Evolutionary conservation across 441 rosid species (phyloP).

Genomic region (Dalechampia spathulata): DNA sequence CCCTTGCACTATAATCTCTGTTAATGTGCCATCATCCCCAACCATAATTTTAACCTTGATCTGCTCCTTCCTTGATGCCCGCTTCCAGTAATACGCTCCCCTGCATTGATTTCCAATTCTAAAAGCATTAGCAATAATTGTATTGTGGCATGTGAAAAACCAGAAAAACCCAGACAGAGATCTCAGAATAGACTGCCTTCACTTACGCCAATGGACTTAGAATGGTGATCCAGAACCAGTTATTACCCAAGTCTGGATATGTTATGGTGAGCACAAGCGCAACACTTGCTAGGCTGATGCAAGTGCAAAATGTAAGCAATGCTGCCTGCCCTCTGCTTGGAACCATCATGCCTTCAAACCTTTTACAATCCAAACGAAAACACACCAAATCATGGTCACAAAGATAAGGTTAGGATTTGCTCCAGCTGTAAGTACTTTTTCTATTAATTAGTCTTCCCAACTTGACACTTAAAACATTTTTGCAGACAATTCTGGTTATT

Average conservation of each 20-base stretch:
- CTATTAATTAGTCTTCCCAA: too few species aligned
- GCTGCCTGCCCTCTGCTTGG: conserved; percentile 94
- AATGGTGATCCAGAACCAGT: conserved; percentile 74
- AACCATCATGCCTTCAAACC: conserved; percentile 81
- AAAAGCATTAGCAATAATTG: conserved; percentile 3
- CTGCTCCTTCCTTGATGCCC: conserved; percentile 85
- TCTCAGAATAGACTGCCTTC: too few species aligned
- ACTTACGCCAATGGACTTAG: conserved; percentile 89
- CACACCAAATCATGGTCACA: too few species aligned
- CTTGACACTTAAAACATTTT: too few species aligned
- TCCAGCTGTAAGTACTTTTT: too few species aligned
- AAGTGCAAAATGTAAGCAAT: conserved; percentile 81
- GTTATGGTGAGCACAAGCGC: conserved; percentile 83
- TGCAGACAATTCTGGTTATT: too few species aligned
- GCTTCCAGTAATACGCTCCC: conserved; percentile 83
- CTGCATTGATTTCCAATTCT: conserved; percentile 32
- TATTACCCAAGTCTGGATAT: conserved; percentile 71
- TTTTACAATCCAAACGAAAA: too few species aligned
- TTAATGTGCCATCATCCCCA: conserved; percentile 40
- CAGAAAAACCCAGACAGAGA: neutral
- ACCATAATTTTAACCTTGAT: conserved; percentile 75
- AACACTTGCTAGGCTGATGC: conserved; percentile 84
- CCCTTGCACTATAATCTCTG: conserved; percentile 76
- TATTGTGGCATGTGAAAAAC: too few species aligned
- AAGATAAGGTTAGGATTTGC: too few species aligned